Evolutionary conservation across 805 yeast species (phyloP).

Genomic region (Yarrowia sp.): DNA sequence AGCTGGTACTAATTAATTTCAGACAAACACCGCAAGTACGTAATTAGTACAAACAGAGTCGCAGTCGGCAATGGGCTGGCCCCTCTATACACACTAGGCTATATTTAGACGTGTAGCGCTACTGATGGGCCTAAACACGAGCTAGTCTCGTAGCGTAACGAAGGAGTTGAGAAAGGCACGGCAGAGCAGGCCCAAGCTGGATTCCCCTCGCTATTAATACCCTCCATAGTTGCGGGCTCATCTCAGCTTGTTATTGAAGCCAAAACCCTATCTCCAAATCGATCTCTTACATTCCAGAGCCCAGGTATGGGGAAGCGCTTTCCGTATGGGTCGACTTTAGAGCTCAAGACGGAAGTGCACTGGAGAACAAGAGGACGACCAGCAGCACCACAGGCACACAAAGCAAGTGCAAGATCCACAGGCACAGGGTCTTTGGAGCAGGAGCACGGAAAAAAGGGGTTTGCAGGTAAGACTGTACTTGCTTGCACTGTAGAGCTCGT

Average conservation of each 20-base stretch:
- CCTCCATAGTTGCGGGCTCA: too few relatives aligned
- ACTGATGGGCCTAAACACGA: background rate
- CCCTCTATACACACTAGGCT: background rate
- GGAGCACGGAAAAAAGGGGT: background rate
- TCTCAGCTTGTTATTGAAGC: background rate
- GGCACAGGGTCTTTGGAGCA: background rate
- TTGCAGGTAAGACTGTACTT: too few relatives aligned
- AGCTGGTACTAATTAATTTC: too few relatives aligned
- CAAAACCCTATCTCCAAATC: background rate
- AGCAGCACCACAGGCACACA: background rate
- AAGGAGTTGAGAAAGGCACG: too few relatives aligned
- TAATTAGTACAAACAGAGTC: too few relatives aligned
- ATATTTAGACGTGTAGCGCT: background rate
- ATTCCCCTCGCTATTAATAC: too few relatives aligned
- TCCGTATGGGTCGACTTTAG: slow-evolving; percentile 20
- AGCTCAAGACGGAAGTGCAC: slow-evolving; percentile 23
- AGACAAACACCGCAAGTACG: background rate
- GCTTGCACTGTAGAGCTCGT: too few relatives aligned
- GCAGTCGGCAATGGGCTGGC: too few relatives aligned
- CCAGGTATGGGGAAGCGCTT: slow-evolving; percentile 4
- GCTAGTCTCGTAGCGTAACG: too few relatives aligned
- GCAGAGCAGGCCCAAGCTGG: too few relatives aligned
- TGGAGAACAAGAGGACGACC: background rate
- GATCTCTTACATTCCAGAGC: background rate
- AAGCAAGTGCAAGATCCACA: slow-evolving; percentile 1